Base-by-base conservation (phyloP, 306 rosid genomes). In the Geum urbanum region DNA sequence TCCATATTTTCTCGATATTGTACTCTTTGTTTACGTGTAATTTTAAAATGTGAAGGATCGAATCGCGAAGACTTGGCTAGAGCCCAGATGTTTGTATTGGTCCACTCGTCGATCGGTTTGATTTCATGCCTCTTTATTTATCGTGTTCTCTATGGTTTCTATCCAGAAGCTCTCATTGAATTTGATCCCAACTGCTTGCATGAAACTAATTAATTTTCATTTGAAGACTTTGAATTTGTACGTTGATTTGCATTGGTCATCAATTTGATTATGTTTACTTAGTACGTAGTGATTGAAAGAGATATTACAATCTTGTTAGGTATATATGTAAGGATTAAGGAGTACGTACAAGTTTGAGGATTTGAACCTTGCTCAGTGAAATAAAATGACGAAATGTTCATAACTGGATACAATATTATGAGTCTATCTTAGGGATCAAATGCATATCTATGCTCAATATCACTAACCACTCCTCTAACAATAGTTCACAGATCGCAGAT, bases 131-230 rank as follows among this genome's bases (percentile, higher is more conserved):
- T 59, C 16, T 59, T 15, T 15, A 59, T 59, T 59, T 35, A 59
- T 35, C 35, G 63, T 13, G 19, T 56, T 22, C 37, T 32, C 39
- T 10, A 56, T 22, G 39, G 10, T 22, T 32, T 58, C 43, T 32
- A 58, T 27, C 43, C 13, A 37, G 46, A 59, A 35, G 37, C 37
- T 37, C 20, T 15, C 65, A 37, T 37, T 59, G 65, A 35, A 59
- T 35, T 59, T 59, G 44, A 59, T 59, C 22, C 46, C 15, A 58
- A 44, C 65, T 59, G 65, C 65, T 59, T 18, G 65, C 16, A 18
- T 35, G 20, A 37, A 15, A 59, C 37, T 41, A 32, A 16, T 35
- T 43, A 6, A 13, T 24, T 11, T 35, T 59, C 19, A 32, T 32
- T 59, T 35, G 6, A 15, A 35, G 45, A 35, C 19, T 35, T 32